phyloP scores from a whole-genome alignment of 352 stramenopile species.

The Globisporangium irregulare region DNA sequence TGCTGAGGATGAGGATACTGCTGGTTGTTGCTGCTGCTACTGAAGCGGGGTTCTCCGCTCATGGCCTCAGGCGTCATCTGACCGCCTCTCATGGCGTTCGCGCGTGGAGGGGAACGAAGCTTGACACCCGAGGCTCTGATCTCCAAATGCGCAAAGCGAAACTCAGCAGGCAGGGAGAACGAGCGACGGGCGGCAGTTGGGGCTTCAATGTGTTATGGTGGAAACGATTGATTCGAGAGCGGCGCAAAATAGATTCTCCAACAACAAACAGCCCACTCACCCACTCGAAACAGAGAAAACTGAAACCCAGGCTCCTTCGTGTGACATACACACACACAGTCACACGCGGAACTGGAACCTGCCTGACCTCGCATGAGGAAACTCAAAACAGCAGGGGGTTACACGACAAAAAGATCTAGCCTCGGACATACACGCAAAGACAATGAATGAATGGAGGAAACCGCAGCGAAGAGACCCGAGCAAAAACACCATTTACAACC shows the following conservation, averaged over 20 bases:
- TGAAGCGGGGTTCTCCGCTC: background rate
- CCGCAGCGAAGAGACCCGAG: background rate
- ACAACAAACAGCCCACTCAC: background rate
- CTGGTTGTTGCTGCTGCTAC: background rate
- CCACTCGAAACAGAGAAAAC: background rate
- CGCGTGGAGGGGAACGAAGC: background rate
- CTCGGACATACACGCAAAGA: background rate
- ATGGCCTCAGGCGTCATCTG: background rate
- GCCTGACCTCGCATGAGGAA: background rate
- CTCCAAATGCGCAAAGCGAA: background rate
- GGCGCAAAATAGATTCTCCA: conserved; percentile 1
- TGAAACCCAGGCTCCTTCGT: conserved; percentile 2
- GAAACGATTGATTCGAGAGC: conserved; percentile 4
- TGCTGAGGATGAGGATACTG: background rate
- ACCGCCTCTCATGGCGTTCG: conserved; percentile 8
- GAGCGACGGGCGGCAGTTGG: background rate
- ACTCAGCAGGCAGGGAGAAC: background rate
- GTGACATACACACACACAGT: background rate
- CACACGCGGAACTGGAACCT: background rate
- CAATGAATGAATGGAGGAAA: background rate
- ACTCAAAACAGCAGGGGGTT: conserved; percentile 2
- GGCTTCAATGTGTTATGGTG: conserved; percentile 4
- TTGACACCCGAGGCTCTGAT: conserved; percentile 4
- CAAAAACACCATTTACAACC: conserved; percentile 1
- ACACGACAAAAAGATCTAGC: background rate